Conservation (phyloP, 225 moss, liverwort and hornwort species). For the Pseudoscleropodium purum region DNA sequence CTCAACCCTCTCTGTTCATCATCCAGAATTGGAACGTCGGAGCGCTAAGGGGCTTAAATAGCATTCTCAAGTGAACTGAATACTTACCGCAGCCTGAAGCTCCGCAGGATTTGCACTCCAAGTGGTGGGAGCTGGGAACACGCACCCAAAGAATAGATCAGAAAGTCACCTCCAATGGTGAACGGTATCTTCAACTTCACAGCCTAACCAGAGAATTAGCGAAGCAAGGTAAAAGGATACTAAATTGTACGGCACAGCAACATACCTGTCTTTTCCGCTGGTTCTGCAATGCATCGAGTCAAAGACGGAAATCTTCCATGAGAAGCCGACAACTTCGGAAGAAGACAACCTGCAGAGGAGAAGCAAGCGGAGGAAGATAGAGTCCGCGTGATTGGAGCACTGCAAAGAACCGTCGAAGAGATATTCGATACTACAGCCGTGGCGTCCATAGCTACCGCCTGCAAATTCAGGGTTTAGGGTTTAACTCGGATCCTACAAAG, state of each 20-base stretch:
- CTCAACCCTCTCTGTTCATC: background rate
- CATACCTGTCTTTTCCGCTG: slow-evolving; percentile 11
- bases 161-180: background rate
- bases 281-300: slow-evolving; percentile 22
- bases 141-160: background rate
- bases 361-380: background rate
- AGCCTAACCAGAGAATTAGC: background rate
- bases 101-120: slow-evolving; percentile 30
- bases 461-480: background rate
- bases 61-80: background rate
- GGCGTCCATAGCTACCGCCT: background rate
- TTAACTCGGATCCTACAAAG: background rate
- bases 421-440: background rate
- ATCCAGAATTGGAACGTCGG: background rate
- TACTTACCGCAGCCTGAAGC: slow-evolving; percentile 40
- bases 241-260: background rate
- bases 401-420: background rate
- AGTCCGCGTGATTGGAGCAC: background rate
- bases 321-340: background rate
- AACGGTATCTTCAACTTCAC: background rate
- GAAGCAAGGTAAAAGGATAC: background rate
- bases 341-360: background rate
- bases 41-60: background rate
- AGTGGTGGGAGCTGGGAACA: slow-evolving; percentile 29
- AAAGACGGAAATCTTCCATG: background rate